Evolutionary conservation across 2,329 filamentous ascomycete genomes (phyloP), one percentile per base, ranked within the genome.

Genomic region (Xylariaceae sp.): DNA sequence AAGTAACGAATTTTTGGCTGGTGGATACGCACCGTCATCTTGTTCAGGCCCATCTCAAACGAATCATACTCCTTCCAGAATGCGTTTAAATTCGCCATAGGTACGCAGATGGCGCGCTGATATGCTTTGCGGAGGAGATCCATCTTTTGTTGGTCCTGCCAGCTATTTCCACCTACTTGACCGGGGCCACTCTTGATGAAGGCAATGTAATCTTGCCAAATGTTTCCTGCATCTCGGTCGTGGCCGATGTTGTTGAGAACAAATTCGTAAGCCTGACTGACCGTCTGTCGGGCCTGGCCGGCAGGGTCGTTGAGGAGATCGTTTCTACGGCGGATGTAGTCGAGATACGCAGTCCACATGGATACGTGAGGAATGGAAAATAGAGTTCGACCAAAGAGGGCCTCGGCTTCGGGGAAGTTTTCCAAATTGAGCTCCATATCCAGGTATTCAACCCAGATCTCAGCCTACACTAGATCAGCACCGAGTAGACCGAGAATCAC

Each of bases 91-190:
- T 87, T 88, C 49, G 87, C 83, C 57, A 90, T 96, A 5, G 95
- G 95, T 38, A 97, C 83, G 59, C 84, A 86, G 52, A 97, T 89
- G 13, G 93, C 93, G 48, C 87, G 87, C 64, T 97, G 92, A 68
- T 97, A 99, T 1, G 90, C 89, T 68, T 95, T 96, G 54, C 94
- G 87, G 47, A 99, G 74, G 61, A 89, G 79, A 63, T 99, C 94
- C 88, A 96, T 96, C 77, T 99, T 99, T 68, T 97, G 94, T 72
- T 93, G 89, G 66, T 97, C 94, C 71, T 97, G 92, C 95, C 94
- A 99, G 53, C 83, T 86, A 53, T 80, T 86, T 41, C 93, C 94
- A 22, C 92, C 93, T 53, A 94, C 82, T 52, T 84, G 84, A 6
- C 94, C 94, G 1, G 94, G 94, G 0, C 88, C 90, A 38, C 84